These are phyloP conservation scores for Globisporangium polare DNA, from an alignment of 352 stramenopile genomes.

Conservation along the genomic window DNA sequence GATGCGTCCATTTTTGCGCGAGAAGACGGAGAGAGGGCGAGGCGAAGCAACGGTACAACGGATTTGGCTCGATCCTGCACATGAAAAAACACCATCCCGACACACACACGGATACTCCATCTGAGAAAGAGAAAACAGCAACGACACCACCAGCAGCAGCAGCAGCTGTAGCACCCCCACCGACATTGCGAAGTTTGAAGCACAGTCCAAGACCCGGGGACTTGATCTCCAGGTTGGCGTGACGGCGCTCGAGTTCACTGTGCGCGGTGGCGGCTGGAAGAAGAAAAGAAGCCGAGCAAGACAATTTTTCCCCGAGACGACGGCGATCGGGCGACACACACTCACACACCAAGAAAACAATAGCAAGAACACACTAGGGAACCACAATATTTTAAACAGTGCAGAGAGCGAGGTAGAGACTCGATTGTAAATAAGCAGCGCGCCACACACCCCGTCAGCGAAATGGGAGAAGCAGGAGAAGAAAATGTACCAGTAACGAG, in stretches of 20 bases:
- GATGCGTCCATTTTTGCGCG: not conserved
- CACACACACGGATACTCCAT: constrained; percentile 19
- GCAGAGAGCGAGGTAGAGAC: constrained; percentile 4
- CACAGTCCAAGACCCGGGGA: not conserved
- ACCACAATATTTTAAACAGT: constrained; percentile 10
- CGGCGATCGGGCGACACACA: not conserved
- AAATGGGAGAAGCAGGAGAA: constrained; percentile 5
- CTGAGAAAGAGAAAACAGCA: constrained; percentile 12
- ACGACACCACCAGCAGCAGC: not conserved
- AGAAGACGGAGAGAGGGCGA: not conserved
- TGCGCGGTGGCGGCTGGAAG: not conserved
- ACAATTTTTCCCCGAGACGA: constrained; percentile 3
- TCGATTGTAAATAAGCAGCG: constrained; percentile 11
- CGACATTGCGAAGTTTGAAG: not conserved
- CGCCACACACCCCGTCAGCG: not conserved
- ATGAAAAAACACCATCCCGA: constrained; percentile 19
- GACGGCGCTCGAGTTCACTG: constrained; percentile 1
- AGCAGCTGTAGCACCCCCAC: constrained; percentile 6
- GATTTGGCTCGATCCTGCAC: constrained; percentile 15
- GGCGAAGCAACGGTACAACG: constrained; percentile 4
- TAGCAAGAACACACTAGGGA: constrained; percentile 1
- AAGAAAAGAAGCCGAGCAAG: constrained; percentile 8
- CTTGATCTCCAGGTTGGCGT: not conserved
- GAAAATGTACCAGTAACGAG: constrained; percentile 10
- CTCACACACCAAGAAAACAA: constrained; percentile 7